Conservation (phyloP, 495 filamentous ascomycete species). For the Hyaloscypha variabilis region DNA sequence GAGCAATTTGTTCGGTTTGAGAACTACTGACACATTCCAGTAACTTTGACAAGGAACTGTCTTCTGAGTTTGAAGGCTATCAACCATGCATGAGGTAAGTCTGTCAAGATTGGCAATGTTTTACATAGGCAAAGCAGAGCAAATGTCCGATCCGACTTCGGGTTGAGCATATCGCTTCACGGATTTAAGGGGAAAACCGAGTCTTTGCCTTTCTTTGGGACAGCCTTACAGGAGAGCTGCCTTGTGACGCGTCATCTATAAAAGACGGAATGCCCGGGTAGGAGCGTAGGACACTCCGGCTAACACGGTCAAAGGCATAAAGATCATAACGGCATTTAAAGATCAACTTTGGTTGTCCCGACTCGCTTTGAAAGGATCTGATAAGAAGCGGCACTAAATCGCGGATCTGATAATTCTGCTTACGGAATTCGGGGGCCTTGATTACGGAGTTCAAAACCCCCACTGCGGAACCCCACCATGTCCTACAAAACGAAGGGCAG, state of each 20-base stretch:
- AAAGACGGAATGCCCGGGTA: too few species aligned
- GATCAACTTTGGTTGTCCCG: neutral
- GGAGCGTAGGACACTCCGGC: too few species aligned
- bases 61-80: too few species aligned
- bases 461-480: conserved; percentile 11
- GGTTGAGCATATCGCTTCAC: neutral
- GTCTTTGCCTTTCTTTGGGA: neutral
- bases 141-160: neutral
- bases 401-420: conserved; percentile 18
- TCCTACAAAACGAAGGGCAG: conserved; percentile 4
- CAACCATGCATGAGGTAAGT: too few species aligned
- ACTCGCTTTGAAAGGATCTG: neutral
- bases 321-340: neutral
- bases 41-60: neutral
- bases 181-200: neutral
- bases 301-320: neutral
- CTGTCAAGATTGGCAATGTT: neutral
- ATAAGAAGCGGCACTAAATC: neutral
- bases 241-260: neutral
- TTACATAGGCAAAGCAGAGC: neutral
- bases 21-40: too few species aligned
- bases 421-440: too few species aligned
- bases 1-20: too few species aligned
- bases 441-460: conserved; percentile 17
- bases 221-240: neutral